Conservation (phyloP, 1,284 basidiomycete species). For the Apiotrichum sp. region DNA sequence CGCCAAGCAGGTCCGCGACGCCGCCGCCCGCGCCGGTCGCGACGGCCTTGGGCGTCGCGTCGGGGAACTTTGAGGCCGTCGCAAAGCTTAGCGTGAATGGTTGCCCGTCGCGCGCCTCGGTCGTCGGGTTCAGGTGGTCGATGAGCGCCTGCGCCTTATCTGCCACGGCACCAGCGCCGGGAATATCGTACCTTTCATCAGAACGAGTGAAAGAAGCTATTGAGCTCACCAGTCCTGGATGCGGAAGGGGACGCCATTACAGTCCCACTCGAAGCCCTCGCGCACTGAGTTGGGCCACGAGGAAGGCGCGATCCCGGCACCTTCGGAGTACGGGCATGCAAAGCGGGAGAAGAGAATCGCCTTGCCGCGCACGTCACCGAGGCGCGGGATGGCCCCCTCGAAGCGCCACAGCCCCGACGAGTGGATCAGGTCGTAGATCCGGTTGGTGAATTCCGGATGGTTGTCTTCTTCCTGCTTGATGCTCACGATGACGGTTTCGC, state of each 20-base stretch:
- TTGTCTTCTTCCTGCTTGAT: slow-evolving; percentile 69
- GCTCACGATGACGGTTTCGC: slow-evolving; percentile 72
- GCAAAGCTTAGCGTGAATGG: slow-evolving; percentile 63
- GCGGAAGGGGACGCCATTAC: slow-evolving; percentile 54
- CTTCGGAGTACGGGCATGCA: slow-evolving; percentile 57
- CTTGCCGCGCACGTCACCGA: slow-evolving; percentile 77
- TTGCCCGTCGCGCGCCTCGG: slow-evolving; percentile 1
- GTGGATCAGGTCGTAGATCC: slow-evolving; percentile 61
- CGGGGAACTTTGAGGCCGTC: slow-evolving; percentile 68
- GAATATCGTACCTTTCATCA: slow-evolving; percentile 11
- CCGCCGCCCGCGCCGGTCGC: slow-evolving; percentile 49
- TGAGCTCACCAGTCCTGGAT: slow-evolving; percentile 75
- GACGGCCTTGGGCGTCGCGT: slow-evolving; percentile 59
- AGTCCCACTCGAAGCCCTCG: slow-evolving; percentile 65
- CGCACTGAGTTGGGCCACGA: slow-evolving; percentile 71
- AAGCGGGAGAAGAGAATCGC: slow-evolving; percentile 77
- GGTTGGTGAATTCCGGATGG: slow-evolving; percentile 54
- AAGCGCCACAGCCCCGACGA: slow-evolving; percentile 69
- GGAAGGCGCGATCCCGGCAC: slow-evolving; percentile 65
- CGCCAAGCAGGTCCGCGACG: slow-evolving; percentile 3
- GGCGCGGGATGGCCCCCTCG: slow-evolving; percentile 64
- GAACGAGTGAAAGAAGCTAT: too few species aligned
- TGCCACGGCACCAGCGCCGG: not conserved
- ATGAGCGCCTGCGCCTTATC: slow-evolving; percentile 54
- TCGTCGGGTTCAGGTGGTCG: slow-evolving; percentile 20